Evolutionary conservation across 163 green algal species (phyloP), one percentile per base, ranked within the genome.

Genomic region (Volvox carteri): DNA sequence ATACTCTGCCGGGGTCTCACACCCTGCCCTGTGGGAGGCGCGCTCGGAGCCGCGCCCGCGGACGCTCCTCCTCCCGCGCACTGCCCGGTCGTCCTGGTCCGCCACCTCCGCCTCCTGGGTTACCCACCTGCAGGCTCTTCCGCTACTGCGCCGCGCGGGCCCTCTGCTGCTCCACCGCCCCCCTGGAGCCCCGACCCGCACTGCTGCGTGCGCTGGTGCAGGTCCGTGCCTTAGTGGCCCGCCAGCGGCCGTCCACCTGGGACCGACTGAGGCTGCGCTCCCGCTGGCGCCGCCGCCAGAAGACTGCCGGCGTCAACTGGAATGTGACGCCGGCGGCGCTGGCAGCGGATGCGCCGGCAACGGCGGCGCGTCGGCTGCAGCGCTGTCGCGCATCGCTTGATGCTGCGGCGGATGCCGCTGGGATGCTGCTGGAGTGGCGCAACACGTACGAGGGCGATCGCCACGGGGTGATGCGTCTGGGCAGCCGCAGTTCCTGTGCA

Each of bases 161-260:
- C 16, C 1, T 86, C 19, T 52, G 54, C 60, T 75, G 54, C 48
- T 58, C 33, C 67, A 87, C 81, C 2, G 19, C 65, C 33, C 65
- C 33, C 19, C 81, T 87, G 65, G 81, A 79, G 46, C 7, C 5
- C 18, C 81, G 81, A 1, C 81, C 81, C 7, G 65, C 65, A 33
- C 67, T 87, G 81, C 81, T 87, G 46, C 81, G 81, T 5, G 28
- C 46, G 1, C 81, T 87, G 25, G 46, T 87, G 12, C 60, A 87
- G 81, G 46, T 67, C 28, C 81, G 81, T 2, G 46, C 46, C 28
- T 11, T 87, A 35, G 9, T 73, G 2, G 65, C 81, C 3, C 46
- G 65, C 4, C 42, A 79, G 46, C 81, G 81, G 4, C 65, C 65
- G 33, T 87, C 81, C 46, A 35, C 81, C 33, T 87, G 81, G 81